phyloP scores from a whole-genome alignment of 192 early-diverging fungal species.

The Cetraspora pellucida region DNA sequence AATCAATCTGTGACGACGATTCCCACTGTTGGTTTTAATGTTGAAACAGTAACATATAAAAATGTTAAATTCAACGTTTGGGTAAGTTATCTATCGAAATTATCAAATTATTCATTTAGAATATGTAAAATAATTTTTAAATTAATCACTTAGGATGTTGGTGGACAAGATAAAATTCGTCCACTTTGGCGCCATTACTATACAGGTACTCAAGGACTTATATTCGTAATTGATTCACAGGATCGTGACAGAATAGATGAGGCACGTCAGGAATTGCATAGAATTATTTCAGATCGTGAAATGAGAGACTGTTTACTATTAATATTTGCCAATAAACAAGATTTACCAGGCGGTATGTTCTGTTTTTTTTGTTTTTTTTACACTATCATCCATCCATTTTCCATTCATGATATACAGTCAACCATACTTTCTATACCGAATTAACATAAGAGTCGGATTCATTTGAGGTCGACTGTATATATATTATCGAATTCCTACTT shows the following conservation, averaged over 20 bases:
- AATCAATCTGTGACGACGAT: conserved; percentile 99
- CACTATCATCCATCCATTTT: neutral
- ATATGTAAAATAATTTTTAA: too few relatives aligned
- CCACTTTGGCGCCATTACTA: conserved; percentile 88
- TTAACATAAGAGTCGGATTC: too few relatives aligned
- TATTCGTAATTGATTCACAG: conserved; percentile 87
- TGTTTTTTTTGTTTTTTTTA: neutral
- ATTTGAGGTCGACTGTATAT: too few relatives aligned
- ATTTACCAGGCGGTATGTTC: conserved; percentile 59
- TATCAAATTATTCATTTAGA: too few relatives aligned
- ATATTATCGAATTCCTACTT: too few relatives aligned
- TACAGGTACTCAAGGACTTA: conserved; percentile 80
- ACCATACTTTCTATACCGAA: too few relatives aligned
- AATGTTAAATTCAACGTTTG: conserved; percentile 83
- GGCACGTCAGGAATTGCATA: conserved; percentile 79
- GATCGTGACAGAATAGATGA: conserved; percentile 88
- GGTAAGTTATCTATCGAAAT: conserved; percentile 40
- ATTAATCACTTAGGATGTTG: conserved; percentile 64
- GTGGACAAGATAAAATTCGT: conserved; percentile 91
- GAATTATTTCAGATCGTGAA: conserved; percentile 80
- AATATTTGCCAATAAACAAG: conserved; percentile 86
- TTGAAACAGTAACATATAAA: conserved; percentile 85
- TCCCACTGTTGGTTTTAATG: conserved; percentile 94
- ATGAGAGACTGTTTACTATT: conserved; percentile 83
- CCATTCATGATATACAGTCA: neutral